Base-by-base conservation (phyloP, 73 alveolate genomes). In the Paramecium primaurelia region DNA sequence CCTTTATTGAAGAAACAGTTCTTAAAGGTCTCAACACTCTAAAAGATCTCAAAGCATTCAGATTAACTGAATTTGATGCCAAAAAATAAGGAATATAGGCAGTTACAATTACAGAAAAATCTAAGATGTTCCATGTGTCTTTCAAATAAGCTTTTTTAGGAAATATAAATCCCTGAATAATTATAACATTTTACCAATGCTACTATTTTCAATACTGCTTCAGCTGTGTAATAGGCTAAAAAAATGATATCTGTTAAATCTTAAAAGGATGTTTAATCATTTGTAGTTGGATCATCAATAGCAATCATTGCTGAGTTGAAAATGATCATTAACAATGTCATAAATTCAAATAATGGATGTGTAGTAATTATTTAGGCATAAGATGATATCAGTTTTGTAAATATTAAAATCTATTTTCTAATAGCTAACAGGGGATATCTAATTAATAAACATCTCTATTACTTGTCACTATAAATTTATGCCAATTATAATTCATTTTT, bases 11-110 rank as follows among this genome's bases (percentile, higher is more conserved):
- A 58, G 99, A 97, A 42, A 98, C 97, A 25, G 99, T 96, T 92
- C 98, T 96, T 47, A 98, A 77, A 32, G 99, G 99, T 92, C 99
- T 96, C n/a, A 98, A 71, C 49, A 98, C 98, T 94, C 99, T 94
- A 86, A 98, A 95, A 0, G 99, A 96, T 92, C 99, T 92, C 68
- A 98, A 91, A 1, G 98, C 99, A 32, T 96, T 94, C 49, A 94
- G 92, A 89, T 73, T 89, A 0, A 89, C 90, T n/a, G 85, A 59
- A 36, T 77, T 59, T n/a, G 90, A 71, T 11, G 45, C 77, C 26
- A 89, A 12, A 45, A 89, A 25, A 25, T 71, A 71, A 71, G 94
- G 94, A 28, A 95, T 38, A 38, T 87, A 92, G 6, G 95, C 96
- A 28, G 97, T 90, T 8, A 85, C 92, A 6, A 96, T 96, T 22